Evolutionary conservation across 23 red algal species (phyloP), one percentile per base, ranked within the genome.

Genomic region (Agarophyton chilense): DNA sequence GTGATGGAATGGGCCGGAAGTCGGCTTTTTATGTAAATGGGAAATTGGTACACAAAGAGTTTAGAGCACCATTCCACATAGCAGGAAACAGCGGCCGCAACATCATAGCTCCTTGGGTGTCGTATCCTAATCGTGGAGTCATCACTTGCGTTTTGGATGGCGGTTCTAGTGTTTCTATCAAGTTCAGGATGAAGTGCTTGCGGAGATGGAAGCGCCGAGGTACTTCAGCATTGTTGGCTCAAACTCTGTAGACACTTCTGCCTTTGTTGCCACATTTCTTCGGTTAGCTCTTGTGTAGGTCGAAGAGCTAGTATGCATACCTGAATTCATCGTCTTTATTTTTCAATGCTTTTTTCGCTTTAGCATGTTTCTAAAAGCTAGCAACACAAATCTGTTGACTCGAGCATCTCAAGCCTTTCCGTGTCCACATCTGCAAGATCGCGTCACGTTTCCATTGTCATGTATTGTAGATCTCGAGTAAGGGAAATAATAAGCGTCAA

Each of bases 61-160:
- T 74, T n/a, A 74, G 68, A 31, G 68, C 68, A 2, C 68, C 68
- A 18, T 74, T 74, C 29, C 68, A 74, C 41, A 74, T 74, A 25
- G 68, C 41, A 11, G 68, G 68, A 7, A 21, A 74, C 10, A 74
- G 19, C 11, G 68, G 68, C 11, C 68, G 68, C 38, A 26, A 74
- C 41, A 29, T 35, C 24, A 47, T 74, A 19, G 41, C 68, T 10
- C 68, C 68, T 9, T 74, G 68, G 68, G 68, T 74, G 33, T 74
- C 68, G 1, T 74, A 74, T 49, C 68, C 68, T 2, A 74, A 49
- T 49, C 68, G 68, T 18, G 68, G 68, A 34, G 68, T 74, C 6
- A 74, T 74, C 40, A 74, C 68, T 35, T 74, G 68, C 29, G 68
- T 47, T 35, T n/a, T 74, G n/a, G 68, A 74, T 29, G 24, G 47